Base-by-base conservation (phyloP, 805 yeast genomes). In the Sugiyamaella valdiviana region DNA sequence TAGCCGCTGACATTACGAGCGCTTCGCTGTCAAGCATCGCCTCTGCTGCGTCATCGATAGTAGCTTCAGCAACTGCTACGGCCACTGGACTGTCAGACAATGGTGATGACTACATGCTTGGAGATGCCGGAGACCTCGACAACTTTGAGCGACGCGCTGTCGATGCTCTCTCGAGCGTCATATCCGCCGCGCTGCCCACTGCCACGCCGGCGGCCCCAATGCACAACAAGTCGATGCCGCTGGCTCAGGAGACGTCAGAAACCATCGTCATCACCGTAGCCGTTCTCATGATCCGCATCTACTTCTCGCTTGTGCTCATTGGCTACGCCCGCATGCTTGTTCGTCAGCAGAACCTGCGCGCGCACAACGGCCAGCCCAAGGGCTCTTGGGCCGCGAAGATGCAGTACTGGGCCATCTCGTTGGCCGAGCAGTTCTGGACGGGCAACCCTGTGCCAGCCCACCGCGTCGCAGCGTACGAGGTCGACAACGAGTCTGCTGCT, bases 251-350 rank as follows among this genome's bases (percentile, higher is more conserved):
- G 49, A 59, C 63, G 5, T 63, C 67, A 5, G 67, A 78, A 51
- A 79, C 82, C 1, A 66, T 77, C 21, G 65, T 74, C 12, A 62
- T 77, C n/a, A 76, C 80, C 0, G 52, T 78, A 3, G 56, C 70
- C 2, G 68, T 79, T 21, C 66, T 77, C 2, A 61, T 67, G 5
- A 51, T 72, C 21, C 69, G 86, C 46, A 42, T 78, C 43, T 82
- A 82, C 64, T 79, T 79, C 64, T 71, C 75, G 36, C 60, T 78
- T 48, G 73, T 79, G 17, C 61, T 81, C 38, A 53, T 82, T 16
- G 76, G 85, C 5, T 82, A 77, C 60, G 74, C 83, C 45, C 75
- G 77, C 45, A 66, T 68, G 51, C 68, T 82, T 52, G 72, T 79
- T 42, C 71, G 78, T 38, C 68, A 61, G 53, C 59, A 63, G 22